A percentile compares a stretch with the other conserved stretches of the same genome.
Evolutionary conservation across 2,329 filamentous ascomycete species (phyloP).

Genomic region (Fusarium subglutinans): DNA sequence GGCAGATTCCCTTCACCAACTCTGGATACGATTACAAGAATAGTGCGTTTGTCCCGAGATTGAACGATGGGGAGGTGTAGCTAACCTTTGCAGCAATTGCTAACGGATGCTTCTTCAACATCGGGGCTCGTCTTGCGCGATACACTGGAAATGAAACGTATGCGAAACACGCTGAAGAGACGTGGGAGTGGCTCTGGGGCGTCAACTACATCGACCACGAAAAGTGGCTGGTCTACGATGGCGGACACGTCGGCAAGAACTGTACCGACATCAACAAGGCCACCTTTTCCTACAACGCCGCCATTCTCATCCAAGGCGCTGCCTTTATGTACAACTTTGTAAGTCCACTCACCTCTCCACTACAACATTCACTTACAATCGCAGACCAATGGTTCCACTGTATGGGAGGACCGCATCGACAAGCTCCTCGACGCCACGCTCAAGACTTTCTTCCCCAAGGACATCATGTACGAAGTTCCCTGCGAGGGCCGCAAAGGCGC

Average conservation of each 20-base stretch:
- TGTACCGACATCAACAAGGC: constrained; percentile 69
- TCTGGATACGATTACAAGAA: constrained; percentile 82
- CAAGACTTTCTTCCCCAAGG: constrained; percentile 63
- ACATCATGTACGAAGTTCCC: constrained; percentile 70
- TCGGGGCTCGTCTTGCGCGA: constrained; percentile 74
- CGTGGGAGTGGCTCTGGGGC: constrained; percentile 68
- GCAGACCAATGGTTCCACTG: constrained; percentile 60
- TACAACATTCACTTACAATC: background rate
- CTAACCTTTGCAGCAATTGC: constrained; percentile 58
- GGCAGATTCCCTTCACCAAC: constrained; percentile 82
- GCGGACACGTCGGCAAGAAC: constrained; percentile 64
- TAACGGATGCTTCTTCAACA: constrained; percentile 71
- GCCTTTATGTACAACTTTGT: constrained; percentile 76
- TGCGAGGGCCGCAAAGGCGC: constrained; percentile 66
- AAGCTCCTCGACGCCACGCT: constrained; percentile 62
- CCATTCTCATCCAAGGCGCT: constrained; percentile 67
- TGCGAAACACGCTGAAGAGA: constrained; percentile 66
- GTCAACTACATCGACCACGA: constrained; percentile 68
- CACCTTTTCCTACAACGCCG: constrained; percentile 75
- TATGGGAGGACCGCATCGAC: constrained; percentile 66
- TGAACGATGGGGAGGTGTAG: background rate
- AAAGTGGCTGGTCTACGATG: constrained; percentile 71
- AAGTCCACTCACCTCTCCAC: constrained; percentile 30
- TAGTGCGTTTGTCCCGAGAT: constrained; percentile 48
- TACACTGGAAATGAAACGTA: constrained; percentile 76